Base-by-base conservation (phyloP, 257 asterid genomes). In the Craterostigma plantagineum region DNA sequence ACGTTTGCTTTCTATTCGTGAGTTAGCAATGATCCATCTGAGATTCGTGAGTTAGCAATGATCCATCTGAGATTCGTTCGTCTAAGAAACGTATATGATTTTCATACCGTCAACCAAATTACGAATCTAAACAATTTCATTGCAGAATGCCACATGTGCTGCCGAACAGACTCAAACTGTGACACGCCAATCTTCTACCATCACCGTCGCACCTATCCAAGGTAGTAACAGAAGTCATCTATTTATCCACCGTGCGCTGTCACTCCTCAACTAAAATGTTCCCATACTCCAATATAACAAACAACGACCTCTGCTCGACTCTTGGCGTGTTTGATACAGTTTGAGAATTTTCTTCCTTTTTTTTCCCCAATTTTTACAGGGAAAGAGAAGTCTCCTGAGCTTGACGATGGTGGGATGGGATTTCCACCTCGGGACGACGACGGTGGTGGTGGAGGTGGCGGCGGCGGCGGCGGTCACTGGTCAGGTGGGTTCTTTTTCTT, bases 381-480 rank as follows among this genome's bases (percentile, higher is more conserved):
- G 18, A 57, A 34, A 35, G 40, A 37, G 16, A 57, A 17, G 58
- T 79, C 95, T 58, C 95, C 92, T 8, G 87, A 74, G 5, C 91
- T 83, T 12, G 95, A 84, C 60, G 92, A 79, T 59, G 93, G 93
- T n/a, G 95, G 95, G 18, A 15, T 68, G 2, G 95, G 93, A 53
- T 56, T 84, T 50, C 92, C 95, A 15, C 95, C 95, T 5, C 74
- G 87, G 16, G 95, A 76, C 58, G 95, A 79, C 49, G 91, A 60
- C 8, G 95, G 55, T 33, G 95, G 77, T 3, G 95, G 92, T 0
- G 95, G 93, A 0, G 95, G 92, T 0, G 91, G 95, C 0, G 92
- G 92, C 0, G 92, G 91, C 0, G 93, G 95, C 0, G 93, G 95
- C 3, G 87, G 93, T 41, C 51, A 60, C 51, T 83, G 77, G 76